Evolutionary conservation across 2,329 filamentous ascomycete genomes (phyloP).

Genomic region (Microascus cirrosus): DNA sequence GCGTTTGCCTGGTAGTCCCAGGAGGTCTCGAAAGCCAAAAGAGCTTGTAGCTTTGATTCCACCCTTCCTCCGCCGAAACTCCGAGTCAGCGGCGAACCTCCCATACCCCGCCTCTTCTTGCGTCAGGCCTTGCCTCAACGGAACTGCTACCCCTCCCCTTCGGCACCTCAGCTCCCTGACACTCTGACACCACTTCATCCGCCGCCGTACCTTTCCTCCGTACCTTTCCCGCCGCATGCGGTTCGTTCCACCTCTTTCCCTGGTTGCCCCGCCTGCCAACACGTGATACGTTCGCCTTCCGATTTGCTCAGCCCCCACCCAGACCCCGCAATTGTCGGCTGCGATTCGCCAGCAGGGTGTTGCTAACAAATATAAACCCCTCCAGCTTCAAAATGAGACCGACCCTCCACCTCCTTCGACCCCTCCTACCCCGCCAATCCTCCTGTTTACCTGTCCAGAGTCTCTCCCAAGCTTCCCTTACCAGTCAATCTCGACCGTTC

Average conservation of each 20-base stretch:
- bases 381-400: slow-evolving; percentile 33
- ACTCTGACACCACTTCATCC: background rate
- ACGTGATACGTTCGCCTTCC: slow-evolving; percentile 1
- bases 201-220: background rate
- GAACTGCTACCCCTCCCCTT: background rate
- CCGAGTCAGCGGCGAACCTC: background rate
- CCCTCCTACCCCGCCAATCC: slow-evolving; percentile 35
- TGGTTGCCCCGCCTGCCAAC: background rate
- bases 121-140: background rate
- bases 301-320: slow-evolving; percentile 4
- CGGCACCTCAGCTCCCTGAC: too few relatives aligned
- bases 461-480: slow-evolving; percentile 25
- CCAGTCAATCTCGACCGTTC: slow-evolving; percentile 15
- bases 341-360: slow-evolving; percentile 12
- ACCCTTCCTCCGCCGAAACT: background rate
- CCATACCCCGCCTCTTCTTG: background rate
- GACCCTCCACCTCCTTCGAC: slow-evolving; percentile 25
- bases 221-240: background rate
- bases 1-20: background rate
- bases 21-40: background rate
- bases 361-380: slow-evolving; percentile 26
- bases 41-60: background rate
- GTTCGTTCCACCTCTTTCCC: background rate
- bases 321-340: slow-evolving; percentile 7
- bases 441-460: slow-evolving; percentile 20